Evolutionary conservation across 805 yeast genomes (phyloP), one percentile per base, ranked within the genome.

Genomic region (Phaffomyces thermotolerans): DNA sequence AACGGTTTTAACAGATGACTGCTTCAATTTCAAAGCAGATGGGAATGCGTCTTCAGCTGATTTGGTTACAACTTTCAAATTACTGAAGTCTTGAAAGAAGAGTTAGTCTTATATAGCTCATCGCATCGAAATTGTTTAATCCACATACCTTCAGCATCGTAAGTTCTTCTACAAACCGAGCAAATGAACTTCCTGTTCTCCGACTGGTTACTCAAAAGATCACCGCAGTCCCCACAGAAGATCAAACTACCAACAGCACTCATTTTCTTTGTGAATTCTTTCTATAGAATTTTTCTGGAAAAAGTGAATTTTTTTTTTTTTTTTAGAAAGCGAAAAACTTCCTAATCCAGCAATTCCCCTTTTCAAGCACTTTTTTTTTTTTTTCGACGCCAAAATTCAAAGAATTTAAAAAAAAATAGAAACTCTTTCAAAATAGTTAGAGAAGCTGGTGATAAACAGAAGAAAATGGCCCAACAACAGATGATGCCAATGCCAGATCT

Each of bases 41-140:
- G 98, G 98, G 66, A 93, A 93, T 0, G 98, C 97, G 62, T 87
- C 93, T 32, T 85, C 89, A 1, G 95, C 78, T 1, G 97, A 87
- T 44, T 77, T 76, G 4, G 99, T 93, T 32, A 84, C 79, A 38
- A 93, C 98, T 59, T 84, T 83, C 59, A 91, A 71, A 59, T 86
- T 79, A 31, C 84, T 78, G 59, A 87, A 90, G 42, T 76, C 72
- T 51, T 23, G 67, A 31, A 8, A 12, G 13, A 6, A 30, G 12
- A 2, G 36, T 44, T 44, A 44, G 47, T 42, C 20, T 30, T 20
- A 5, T 4, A 5, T 20, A 17, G 20, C 10, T 8, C 20, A 27
- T 27, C 29, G 29, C 29, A 10, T 27, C 10, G 4, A 27, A 27
- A 27, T 27, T 2, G 13, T 12, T 10, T 3, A 8, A 8, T 37